Conservation (phyloP, 2,329 filamentous ascomycete species). For the Pyricularia sp. region DNA sequence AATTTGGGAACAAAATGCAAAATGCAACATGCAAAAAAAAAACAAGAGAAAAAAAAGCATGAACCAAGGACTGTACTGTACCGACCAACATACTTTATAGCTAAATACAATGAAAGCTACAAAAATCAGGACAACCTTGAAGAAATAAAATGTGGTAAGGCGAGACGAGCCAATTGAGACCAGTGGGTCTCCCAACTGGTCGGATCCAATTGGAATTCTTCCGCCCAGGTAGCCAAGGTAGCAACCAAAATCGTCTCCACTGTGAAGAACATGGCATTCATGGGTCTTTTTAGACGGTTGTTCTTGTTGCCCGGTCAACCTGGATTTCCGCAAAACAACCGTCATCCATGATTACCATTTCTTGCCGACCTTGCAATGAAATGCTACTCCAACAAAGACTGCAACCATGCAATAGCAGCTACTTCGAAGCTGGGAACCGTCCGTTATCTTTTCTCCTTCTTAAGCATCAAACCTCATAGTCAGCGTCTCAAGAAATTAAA, state of each 20-base stretch:
- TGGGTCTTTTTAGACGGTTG: neutral
- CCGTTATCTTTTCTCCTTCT: no score
- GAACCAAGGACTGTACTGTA: neutral
- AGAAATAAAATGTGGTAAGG: neutral
- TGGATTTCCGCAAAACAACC: neutral
- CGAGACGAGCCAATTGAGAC: neutral
- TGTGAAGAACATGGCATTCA: no score
- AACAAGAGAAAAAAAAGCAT: no score
- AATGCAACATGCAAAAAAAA: no score
- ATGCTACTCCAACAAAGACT: neutral
- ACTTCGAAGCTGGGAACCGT: neutral
- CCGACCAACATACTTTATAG: no score
- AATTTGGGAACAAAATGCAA: neutral
- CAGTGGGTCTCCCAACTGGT: neutral
- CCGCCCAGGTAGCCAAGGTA: neutral
- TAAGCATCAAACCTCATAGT: neutral
- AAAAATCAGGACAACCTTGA: no score
- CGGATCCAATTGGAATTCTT: neutral
- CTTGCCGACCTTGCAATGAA: neutral
- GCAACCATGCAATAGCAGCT: neutral
- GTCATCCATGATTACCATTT: neutral
- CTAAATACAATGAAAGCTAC: neutral
- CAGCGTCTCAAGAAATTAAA: neutral
- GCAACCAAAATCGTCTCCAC: neutral
- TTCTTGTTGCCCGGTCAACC: neutral